Percentiles rank a stretch among this genome's conserved stretches.
These are phyloP conservation scores for Populus alba DNA, from an alignment of 345 rosid species.

Conservation along the genomic window DNA sequence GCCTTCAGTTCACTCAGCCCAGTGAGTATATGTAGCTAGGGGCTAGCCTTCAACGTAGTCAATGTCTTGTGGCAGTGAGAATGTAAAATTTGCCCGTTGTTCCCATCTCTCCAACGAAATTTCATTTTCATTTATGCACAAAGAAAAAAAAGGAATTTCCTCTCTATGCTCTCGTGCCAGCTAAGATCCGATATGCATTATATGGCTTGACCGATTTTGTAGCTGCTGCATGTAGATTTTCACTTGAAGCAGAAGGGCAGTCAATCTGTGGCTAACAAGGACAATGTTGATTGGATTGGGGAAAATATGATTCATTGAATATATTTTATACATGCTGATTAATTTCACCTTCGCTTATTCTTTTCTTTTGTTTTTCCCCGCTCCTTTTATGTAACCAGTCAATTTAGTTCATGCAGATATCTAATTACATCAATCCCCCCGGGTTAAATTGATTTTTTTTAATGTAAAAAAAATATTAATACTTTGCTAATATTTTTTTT, in stretches of 20 bases:
- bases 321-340: background rate
- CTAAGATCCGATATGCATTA: background rate
- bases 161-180: background rate
- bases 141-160: no score
- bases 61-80: slow-evolving; percentile 1
- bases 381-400: background rate
- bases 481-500: no score
- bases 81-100: slow-evolving; percentile 16
- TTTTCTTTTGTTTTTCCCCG: background rate
- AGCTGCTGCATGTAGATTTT: background rate
- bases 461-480: no score
- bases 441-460: no score
- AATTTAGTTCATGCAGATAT: background rate
- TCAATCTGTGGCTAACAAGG: background rate
- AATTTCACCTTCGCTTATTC: background rate
- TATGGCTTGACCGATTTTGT: background rate
- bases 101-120: slow-evolving; percentile 17
- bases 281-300: background rate
- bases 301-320: background rate
- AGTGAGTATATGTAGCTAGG: slow-evolving; percentile 6
- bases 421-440: no score
- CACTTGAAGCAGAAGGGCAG: background rate
- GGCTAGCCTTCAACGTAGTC: slow-evolving; percentile 7
- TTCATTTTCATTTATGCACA: slow-evolving; percentile 8
- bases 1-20: slow-evolving; percentile 26